Base-by-base conservation (phyloP, 208 protist genomes). In the Plasmodiophora brassicae region DNA sequence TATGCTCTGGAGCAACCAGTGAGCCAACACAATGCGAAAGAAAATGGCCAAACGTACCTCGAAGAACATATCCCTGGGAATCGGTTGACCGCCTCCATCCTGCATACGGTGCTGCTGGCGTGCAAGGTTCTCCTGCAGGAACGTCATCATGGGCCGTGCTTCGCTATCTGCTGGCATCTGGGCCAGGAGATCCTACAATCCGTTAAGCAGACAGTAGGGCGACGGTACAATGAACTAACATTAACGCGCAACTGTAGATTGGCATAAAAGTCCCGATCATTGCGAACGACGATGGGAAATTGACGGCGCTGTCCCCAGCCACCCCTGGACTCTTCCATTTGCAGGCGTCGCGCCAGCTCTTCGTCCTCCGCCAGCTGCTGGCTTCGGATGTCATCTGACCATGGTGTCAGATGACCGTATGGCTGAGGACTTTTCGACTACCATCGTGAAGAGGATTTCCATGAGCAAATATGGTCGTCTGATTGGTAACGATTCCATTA, bases 101-200 rank as follows among this genome's bases (percentile, higher is more conserved):
- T n/a, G n/a, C n/a, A n/a, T n/a, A n/a, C n/a, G n/a, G n/a, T n/a
- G n/a, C n/a, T n/a, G n/a, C n/a, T n/a, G n/a, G 25, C 50, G 50
- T 28, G 50, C 50, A 28, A 28, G 50, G 25, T 25, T 14, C 50
- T 25, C 25, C 20, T 78, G 65, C 5, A 78, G 65, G n/a, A 14
- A 44, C 5, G 41, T 38, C 32, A 78, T 78, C 20, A 78, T 78
- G 32, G 65, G 65, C 65, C 65, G 5, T 38, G 41, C 10, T 38
- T 78, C 32, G n/a, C 41, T 78, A 78, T 78, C 65, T 44, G 65
- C 32, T 5, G 65, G 65, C 5, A 78, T n/a, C n/a, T 78, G 65
- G 5, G 65, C 65, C 41, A 78, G 41, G 32, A 78, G 65, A 38
- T 78, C 65, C 65, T 78, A 38, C 14, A n/a, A 32, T 78, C 32